Conservation (phyloP, 108 stramenopile genomes). For the Poteriospumella lacustris region DNA sequence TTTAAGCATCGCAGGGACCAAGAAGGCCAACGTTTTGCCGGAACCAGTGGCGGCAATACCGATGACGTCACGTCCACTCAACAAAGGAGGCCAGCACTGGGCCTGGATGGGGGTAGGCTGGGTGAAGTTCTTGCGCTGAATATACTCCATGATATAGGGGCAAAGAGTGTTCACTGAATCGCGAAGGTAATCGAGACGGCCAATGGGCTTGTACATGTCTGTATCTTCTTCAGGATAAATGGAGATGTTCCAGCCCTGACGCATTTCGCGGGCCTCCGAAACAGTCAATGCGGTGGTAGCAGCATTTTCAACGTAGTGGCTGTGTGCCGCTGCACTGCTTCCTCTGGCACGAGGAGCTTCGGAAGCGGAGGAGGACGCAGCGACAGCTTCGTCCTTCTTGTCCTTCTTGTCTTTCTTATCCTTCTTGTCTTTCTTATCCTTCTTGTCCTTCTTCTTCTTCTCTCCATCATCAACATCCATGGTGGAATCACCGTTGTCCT, state of each 20-base stretch:
- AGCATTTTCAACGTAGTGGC: background rate
- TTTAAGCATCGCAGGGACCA: conserved; percentile 73
- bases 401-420: background rate
- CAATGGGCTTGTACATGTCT: background rate
- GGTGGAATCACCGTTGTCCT: background rate
- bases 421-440: background rate
- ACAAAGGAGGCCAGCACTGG: conserved; percentile 84
- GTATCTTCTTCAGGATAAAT: background rate
- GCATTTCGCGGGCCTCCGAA: background rate
- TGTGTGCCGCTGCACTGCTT: background rate
- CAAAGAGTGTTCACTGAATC: background rate
- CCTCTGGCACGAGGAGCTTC: too few relatives aligned
- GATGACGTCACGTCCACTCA: conserved; percentile 66
- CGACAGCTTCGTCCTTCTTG: background rate
- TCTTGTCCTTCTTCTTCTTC: conserved; percentile 16
- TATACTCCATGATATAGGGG: conserved; percentile 2
- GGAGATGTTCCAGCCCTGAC: background rate
- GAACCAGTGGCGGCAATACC: conserved; percentile 95
- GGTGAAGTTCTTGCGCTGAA: conserved; percentile 27
- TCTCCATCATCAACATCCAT: background rate
- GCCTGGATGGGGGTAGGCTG: conserved; percentile 46
- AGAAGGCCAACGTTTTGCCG: conserved; percentile 94
- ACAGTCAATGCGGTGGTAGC: background rate
- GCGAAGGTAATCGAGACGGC: background rate
- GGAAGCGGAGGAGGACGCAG: too few relatives aligned